Evolutionary conservation across 176 grass and related monocot genomes (phyloP), one percentile per base, ranked within the genome.

Genomic region (Paspalum vaginatum): DNA sequence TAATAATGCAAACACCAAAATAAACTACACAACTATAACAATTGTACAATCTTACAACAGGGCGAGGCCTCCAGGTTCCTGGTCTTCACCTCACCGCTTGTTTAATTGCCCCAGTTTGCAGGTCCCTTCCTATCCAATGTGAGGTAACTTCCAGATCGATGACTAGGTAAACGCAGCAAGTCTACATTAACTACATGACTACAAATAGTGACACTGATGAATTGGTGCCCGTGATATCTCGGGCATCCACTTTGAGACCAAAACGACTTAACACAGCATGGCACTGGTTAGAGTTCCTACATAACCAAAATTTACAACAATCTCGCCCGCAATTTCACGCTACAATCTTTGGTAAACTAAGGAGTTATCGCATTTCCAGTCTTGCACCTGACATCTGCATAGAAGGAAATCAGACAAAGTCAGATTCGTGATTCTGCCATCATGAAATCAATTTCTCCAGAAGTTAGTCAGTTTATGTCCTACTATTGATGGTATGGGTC

Each of bases 291-390:
- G 88, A 70, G 73, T 74, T 74, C 73, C 83, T 90, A 90, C 48
- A 83, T 79, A 42, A 66, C 83, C 83, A 86, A 83, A 90, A 90
- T 86, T 78, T 90, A 90, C 88, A 86, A 74, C 67, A 62, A 76
- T 87, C 72, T 42, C 9, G 57, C 46, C 22, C 38, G 66, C 66
- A 65, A 72, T 85, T 78, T 78, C 45, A 53, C 20, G 68, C 59
- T 53, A 86, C 37, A 86, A 82, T 86, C 65, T 77, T 85, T 76
- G 26, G 43, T 57, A 50, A 77, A 66, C 77, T 89, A 79, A 67
- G 50, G 24, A 59, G 68, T 74, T 74, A 84, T 60, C 24, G 52
- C 71, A 52, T 84, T 89, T 61, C 78, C 74, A 61, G 79, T 78
- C 61, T 82, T 22, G 54, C 74, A 65, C 62, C 47, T n/a, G 61